Evolutionary conservation across 352 stramenopile genomes (phyloP).

Genomic region (Bremia lactucae): DNA sequence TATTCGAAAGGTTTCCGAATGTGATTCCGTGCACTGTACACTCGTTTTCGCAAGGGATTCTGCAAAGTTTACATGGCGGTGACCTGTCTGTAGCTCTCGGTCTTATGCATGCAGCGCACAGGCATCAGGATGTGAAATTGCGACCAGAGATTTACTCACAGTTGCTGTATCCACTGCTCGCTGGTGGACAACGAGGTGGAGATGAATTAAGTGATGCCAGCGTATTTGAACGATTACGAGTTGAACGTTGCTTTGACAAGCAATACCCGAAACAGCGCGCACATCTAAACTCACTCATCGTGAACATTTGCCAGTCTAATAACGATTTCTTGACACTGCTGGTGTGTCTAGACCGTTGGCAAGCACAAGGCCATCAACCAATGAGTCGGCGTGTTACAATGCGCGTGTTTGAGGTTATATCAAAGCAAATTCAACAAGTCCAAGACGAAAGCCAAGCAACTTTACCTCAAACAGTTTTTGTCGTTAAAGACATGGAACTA

Average conservation of each 20-base stretch:
- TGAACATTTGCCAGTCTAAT: conserved; percentile 63
- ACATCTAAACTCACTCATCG: conserved; percentile 39
- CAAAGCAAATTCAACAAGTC: conserved; percentile 35
- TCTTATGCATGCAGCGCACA: conserved; percentile 35
- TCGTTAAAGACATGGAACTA: conserved; percentile 36
- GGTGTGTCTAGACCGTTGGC: conserved; percentile 49
- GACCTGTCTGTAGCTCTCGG: conserved; percentile 35
- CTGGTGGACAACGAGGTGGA: conserved; percentile 15
- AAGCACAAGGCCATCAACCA: conserved; percentile 22
- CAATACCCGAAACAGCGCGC: conserved; percentile 30
- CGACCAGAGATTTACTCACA: conserved; percentile 54
- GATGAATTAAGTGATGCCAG: conserved; percentile 21
- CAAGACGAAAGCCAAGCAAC: conserved; percentile 7
- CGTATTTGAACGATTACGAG: conserved; percentile 33
- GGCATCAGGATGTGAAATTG: conserved; percentile 29
- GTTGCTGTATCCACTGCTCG: conserved; percentile 50
- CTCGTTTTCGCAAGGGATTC: conserved; percentile 34
- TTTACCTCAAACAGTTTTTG: conserved; percentile 13
- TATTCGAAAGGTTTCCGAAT: conserved; percentile 44
- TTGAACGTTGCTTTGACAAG: conserved; percentile 51
- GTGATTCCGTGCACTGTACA: conserved; percentile 42
- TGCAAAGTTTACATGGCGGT: conserved; percentile 36
- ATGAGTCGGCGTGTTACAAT: conserved; percentile 40
- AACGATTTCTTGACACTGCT: conserved; percentile 51
- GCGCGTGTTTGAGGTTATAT: conserved; percentile 52